Percentiles rank a stretch among this genome's conserved stretches.
Evolutionary conservation across 306 rosid species (phyloP).

Genomic region (Vigna radiata): DNA sequence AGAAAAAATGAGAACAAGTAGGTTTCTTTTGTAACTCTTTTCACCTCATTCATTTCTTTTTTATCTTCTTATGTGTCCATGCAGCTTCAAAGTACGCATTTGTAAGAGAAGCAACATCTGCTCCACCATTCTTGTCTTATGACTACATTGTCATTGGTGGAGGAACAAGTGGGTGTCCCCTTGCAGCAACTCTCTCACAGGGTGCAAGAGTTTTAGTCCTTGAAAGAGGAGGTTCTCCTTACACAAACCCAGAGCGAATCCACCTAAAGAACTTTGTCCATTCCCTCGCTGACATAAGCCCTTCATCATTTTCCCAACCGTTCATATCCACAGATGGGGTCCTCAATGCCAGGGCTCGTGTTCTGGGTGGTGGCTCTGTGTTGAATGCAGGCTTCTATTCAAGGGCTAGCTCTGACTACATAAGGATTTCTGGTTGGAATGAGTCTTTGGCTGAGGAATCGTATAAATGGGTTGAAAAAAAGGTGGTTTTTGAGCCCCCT

Average conservation of each 20-base stretch:
- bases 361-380: constrained; percentile 73
- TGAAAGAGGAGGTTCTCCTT: constrained; percentile 84
- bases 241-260: constrained; percentile 54
- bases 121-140: constrained; percentile 52
- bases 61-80: background rate
- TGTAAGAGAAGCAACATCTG: constrained; percentile 61
- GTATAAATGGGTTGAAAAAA: constrained; percentile 72
- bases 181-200: constrained; percentile 79
- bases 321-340: constrained; percentile 74
- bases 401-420: constrained; percentile 47
- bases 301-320: constrained; percentile 66
- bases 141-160: constrained; percentile 84
- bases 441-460: constrained; percentile 48
- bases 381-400: constrained; percentile 78
- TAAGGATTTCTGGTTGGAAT: constrained; percentile 62
- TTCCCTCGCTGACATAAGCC: constrained; percentile 54
- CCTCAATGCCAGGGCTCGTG: constrained; percentile 58
- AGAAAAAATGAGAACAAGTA: constrained; percentile 11
- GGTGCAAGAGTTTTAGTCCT: constrained; percentile 63
- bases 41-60: background rate
- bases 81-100: constrained; percentile 58
- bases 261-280: constrained; percentile 49
- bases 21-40: background rate
- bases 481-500: constrained; percentile 62
- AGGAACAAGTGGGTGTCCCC: constrained; percentile 86